phyloP scores from a whole-genome alignment of 306 rosid species.

The Coriaria nepalensis region DNA sequence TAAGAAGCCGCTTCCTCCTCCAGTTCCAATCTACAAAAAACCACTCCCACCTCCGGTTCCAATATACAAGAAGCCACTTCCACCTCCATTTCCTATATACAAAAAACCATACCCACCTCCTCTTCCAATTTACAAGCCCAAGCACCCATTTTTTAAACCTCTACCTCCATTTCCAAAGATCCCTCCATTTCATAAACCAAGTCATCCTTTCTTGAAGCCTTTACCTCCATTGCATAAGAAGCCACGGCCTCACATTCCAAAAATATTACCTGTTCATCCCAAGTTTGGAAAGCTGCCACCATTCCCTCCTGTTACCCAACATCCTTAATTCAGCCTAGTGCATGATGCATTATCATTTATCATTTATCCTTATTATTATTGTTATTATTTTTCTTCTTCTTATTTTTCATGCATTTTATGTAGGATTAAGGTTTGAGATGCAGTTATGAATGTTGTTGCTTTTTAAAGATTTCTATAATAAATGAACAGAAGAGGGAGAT shows the following conservation, averaged over 20 bases:
- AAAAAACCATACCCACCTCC: conserved; percentile 4
- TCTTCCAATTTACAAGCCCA: neutral
- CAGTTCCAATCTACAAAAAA: conserved; percentile 5
- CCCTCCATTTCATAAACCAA: conserved; percentile 7
- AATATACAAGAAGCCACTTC: conserved; percentile 5
- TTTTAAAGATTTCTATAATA: no score
- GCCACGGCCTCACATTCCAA: conserved; percentile 13
- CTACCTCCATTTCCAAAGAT: neutral
- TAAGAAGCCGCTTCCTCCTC: conserved; percentile 13
- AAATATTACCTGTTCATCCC: conserved; percentile 29
- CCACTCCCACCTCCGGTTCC: conserved; percentile 4
- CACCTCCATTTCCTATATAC: conserved; percentile 8
- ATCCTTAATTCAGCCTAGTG: conserved; percentile 25
- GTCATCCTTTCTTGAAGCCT: conserved; percentile 25
- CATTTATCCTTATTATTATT: no score
- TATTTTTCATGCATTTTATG: no score
- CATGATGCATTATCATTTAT: neutral
- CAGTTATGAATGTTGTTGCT: no score
- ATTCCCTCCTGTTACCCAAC: conserved; percentile 17
- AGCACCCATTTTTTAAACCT: conserved; percentile 11
- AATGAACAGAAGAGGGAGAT: no score
- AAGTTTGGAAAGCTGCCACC: conserved; percentile 26
- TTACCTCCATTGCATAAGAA: conserved; percentile 31
- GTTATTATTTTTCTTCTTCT: no score
- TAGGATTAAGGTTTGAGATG: no score